Base-by-base conservation (phyloP, 2,329 filamentous ascomycete genomes). In the Colletotrichum godetiae region DNA sequence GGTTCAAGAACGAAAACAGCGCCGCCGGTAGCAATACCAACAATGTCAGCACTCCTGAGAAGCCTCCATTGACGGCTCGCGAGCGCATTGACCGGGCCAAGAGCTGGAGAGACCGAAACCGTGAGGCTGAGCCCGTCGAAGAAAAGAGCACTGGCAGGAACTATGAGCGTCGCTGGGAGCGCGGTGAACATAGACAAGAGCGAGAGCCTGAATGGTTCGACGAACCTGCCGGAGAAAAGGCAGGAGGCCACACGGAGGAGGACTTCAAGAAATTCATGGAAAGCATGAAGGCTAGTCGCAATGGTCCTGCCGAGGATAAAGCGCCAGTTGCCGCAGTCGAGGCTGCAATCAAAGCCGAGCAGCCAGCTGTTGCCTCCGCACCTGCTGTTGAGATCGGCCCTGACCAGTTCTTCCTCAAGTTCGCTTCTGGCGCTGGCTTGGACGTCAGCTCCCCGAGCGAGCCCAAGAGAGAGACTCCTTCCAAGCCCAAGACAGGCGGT, bases 201-300 rank as follows among this genome's bases (percentile, higher is more conserved):
- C 92, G 94, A 76, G 94, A 97, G 63, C 95, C 96, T 5, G 95
- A 98, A 82, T 98, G 95, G 96, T 88, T 98, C 82, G 95, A 97
- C 79, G 89, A 92, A 72, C 91, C 91, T 19, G 88, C 88, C 27
- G 92, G 93, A 72, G 92, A 94, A 64, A 91, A 92, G 78, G 85
- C 89, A 46, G 90, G 93, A 78, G 89, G 88, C 5, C 93, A 94
- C 78, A 98, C 95, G 0, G 92, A 94, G 78, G 95, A 97, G 79
- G 95, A 98, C 76, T 97, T 98, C 82, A 93, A 97, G 84, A 94
- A 94, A 77, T 98, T 96, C 91, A 98, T 98, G 88, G 94, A 97
- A 78, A 89, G 89, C 75, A 97, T 97, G 95, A 96, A 94, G 82
- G 92, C 91, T 52, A 88, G 90, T 74, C 90, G 87, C 78, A 84